Conservation (phyloP, 2,329 filamentous ascomycete species). For the Pseudogymnoascus sp. region DNA sequence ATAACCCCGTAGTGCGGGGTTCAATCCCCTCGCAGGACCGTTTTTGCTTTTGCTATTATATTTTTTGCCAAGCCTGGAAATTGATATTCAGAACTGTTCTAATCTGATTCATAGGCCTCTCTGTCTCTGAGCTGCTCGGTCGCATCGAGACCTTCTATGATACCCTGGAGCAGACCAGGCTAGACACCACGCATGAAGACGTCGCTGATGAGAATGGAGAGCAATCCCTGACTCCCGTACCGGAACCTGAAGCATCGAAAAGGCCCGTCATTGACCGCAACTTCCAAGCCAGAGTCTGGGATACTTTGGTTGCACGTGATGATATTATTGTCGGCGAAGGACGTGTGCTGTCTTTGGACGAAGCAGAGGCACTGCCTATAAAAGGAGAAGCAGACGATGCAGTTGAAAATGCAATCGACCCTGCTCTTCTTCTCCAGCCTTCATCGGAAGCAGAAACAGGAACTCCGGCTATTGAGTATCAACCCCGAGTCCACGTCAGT, state of each 20-base stretch:
- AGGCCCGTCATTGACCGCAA: neutral
- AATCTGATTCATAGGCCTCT: conserved; percentile 1
- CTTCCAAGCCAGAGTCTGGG: neutral
- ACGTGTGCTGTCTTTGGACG: neutral
- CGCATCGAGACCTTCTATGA: conserved; percentile 8
- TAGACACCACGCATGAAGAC: neutral
- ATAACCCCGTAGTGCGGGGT: conserved; percentile 4
- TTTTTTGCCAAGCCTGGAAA: neutral
- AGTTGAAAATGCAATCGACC: neutral
- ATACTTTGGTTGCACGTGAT: neutral
- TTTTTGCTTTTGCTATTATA: neutral
- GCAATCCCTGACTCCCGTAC: neutral
- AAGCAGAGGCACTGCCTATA: conserved; percentile 2
- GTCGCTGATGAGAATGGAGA: neutral
- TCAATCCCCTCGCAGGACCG: conserved; percentile 2
- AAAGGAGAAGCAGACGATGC: neutral
- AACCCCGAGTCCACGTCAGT: conserved; percentile 39
- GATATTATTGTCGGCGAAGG: conserved; percentile 8
- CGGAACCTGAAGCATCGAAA: neutral
- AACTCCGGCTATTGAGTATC: neutral
- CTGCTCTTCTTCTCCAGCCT: neutral
- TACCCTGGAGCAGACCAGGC: neutral
- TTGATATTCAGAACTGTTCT: neutral
- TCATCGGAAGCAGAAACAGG: neutral
- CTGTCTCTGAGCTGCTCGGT: neutral